Evolutionary conservation across 768 basidiomycete genomes (phyloP), one percentile per base, ranked within the genome.

Genomic region (Tricholoma terreum): DNA sequence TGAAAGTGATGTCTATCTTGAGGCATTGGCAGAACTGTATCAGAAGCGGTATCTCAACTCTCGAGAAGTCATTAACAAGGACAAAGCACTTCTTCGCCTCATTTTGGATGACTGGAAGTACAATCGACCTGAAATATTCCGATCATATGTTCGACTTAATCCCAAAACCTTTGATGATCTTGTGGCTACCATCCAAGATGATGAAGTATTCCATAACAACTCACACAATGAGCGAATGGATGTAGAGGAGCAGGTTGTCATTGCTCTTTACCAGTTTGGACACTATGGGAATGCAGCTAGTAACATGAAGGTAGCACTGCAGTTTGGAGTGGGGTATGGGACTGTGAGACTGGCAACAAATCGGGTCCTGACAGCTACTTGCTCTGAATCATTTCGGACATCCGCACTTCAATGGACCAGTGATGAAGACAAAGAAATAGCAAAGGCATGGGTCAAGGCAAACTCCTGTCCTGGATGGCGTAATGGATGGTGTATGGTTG

Each of bases 201-300:
- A n/a, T n/a, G n/a, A n/a, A n/a, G n/a, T n/a, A n/a, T n/a, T n/a
- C n/a, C n/a, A n/a, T n/a, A n/a, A n/a, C n/a, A n/a, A n/a, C n/a
- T n/a, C n/a, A n/a, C 60, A 64, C 50, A 63, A 64, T 36, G 35
- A 27, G 3, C 73, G 73, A 56, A 63, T 65, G 43, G 61, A 68
- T 45, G 64, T 71, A 31, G 55, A 63, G 11, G 48, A 64, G 19
- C 74, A 79, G 50, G 60, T 78, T 38, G 73, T 72, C 0, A 70
- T 79, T 31, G 55, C 72, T 7, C 71, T 79, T 2, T 77, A 67
- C 45, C 64, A 69, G 0, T 74, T 77, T 61, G 73, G 75, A 11
- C 71, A 71, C 50, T 65, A 68, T 57, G 74, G 77, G 21, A 79
- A 75, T 71, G 73, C 66, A n/a, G 67, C 69, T 1, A 62, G 64